Percentiles rank a stretch among this genome's conserved stretches.
phyloP scores from a whole-genome alignment of 1,139 yeast genomes.

The Yamadazyma buinensis region DNA sequence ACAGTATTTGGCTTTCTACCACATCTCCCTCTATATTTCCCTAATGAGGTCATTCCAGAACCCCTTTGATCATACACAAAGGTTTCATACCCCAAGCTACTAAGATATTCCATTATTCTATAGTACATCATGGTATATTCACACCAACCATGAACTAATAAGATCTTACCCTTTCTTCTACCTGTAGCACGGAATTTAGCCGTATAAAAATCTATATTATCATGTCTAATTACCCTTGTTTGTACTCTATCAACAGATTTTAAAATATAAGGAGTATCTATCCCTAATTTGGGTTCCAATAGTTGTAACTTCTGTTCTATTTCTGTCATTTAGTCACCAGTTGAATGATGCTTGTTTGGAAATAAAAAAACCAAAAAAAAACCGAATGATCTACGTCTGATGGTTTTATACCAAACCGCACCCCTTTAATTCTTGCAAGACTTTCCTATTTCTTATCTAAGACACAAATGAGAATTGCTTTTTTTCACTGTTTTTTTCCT shows the following conservation, averaged over 20 bases:
- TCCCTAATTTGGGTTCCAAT: conserved; percentile 12
- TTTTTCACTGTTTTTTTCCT: too few relatives aligned
- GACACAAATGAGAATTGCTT: too few relatives aligned
- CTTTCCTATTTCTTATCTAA: too few relatives aligned
- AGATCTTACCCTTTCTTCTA: conserved; percentile 12
- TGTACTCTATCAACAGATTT: conserved; percentile 6
- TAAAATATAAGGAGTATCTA: conserved; percentile 13
- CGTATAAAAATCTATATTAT: conserved; percentile 15
- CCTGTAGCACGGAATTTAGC: conserved; percentile 10
- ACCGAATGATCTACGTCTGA: too few relatives aligned
- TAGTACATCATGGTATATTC: conserved; percentile 19
- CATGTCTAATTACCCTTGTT: conserved; percentile 8
- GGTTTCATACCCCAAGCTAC: conserved; percentile 18
- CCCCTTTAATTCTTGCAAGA: too few relatives aligned
- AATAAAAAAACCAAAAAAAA: too few relatives aligned
- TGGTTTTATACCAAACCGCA: too few relatives aligned
- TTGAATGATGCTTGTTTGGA: too few relatives aligned
- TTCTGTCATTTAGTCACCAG: conserved; percentile 2
- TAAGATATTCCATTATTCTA: conserved; percentile 16
- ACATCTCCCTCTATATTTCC: conserved; percentile 16
- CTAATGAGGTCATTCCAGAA: conserved; percentile 19
- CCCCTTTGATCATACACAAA: conserved; percentile 22
- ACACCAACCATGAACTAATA: conserved; percentile 23
- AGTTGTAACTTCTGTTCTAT: not conserved
- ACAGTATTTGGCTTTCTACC: conserved; percentile 12